Conservation (phyloP, 257 asterid genomes). For the Haberlea rhodopensis region DNA sequence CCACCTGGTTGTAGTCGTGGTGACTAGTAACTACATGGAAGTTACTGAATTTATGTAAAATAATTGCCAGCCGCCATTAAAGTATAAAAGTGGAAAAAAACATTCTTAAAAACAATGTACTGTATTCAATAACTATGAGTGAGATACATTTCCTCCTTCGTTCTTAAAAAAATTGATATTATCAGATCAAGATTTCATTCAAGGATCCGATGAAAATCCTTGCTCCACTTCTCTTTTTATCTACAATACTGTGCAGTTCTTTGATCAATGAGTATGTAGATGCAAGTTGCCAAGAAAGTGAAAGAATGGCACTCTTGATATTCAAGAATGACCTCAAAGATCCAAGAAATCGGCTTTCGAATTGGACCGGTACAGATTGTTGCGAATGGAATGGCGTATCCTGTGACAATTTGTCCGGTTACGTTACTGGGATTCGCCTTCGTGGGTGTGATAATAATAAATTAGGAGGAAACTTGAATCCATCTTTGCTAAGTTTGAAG, state of each 20-base stretch:
- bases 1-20: too few species aligned
- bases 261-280: not conserved
- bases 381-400: slow-evolving; percentile 27
- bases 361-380: slow-evolving; percentile 32
- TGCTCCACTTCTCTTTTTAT: not conserved
- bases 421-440: slow-evolving; percentile 18
- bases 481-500: slow-evolving; percentile 22
- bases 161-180: too few species aligned
- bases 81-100: too few species aligned
- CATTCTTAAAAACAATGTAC: not conserved
- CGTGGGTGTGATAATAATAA: slow-evolving; percentile 16
- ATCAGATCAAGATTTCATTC: not conserved
- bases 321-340: slow-evolving; percentile 26
- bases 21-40: too few species aligned
- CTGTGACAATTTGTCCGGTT: slow-evolving; percentile 12
- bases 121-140: too few species aligned
- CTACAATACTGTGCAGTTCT: not conserved
- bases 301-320: slow-evolving; percentile 21
- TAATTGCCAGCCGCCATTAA: not conserved
- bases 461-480: slow-evolving; percentile 28
- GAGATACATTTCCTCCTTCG: not conserved
- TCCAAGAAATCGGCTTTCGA: slow-evolving; percentile 24
- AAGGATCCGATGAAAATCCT: not conserved
- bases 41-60: too few species aligned
- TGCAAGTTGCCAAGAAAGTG: slow-evolving; percentile 17